Evolutionary conservation across 116 monocot species (phyloP).

Genomic region (Phalaenopsis hybrid): DNA sequence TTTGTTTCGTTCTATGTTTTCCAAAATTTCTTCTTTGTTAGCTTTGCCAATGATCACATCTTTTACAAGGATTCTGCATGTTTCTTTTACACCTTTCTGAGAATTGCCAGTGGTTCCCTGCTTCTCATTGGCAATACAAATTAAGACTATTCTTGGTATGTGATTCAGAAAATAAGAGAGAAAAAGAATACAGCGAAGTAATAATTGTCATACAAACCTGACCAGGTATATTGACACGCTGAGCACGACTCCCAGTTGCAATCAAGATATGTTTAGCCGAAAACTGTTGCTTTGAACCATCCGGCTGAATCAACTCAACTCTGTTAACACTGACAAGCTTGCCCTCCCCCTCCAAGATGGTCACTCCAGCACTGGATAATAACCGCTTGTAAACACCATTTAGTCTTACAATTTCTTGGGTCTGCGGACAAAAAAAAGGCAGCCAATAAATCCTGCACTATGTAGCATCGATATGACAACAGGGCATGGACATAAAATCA

Average conservation of each 20-base stretch:
- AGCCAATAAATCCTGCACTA: not conserved
- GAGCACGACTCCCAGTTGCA: conserved; percentile 93
- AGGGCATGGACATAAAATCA: not conserved
- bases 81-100: not conserved
- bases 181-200: not conserved
- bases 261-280: conserved; percentile 85
- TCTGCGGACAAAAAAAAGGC: conserved; percentile 33
- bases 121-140: not conserved
- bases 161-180: not conserved
- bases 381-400: conserved; percentile 90
- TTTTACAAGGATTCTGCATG: not conserved
- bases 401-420: conserved; percentile 79
- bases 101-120: not conserved
- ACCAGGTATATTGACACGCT: conserved; percentile 66
- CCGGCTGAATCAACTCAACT: conserved; percentile 62
- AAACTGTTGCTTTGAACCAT: conserved; percentile 68
- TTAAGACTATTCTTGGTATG: not conserved
- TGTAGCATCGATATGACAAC: not conserved
- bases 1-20: not conserved
- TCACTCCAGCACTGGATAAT: conserved; percentile 76
- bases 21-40: not conserved
- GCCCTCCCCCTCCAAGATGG: conserved; percentile 89
- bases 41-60: not conserved
- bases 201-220: conserved; percentile 46
- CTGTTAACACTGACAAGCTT: conserved; percentile 64